Evolutionary conservation across 495 filamentous ascomycete genomes (phyloP), one percentile per base, ranked within the genome.

Genomic region (Penicillium maclennaniae): DNA sequence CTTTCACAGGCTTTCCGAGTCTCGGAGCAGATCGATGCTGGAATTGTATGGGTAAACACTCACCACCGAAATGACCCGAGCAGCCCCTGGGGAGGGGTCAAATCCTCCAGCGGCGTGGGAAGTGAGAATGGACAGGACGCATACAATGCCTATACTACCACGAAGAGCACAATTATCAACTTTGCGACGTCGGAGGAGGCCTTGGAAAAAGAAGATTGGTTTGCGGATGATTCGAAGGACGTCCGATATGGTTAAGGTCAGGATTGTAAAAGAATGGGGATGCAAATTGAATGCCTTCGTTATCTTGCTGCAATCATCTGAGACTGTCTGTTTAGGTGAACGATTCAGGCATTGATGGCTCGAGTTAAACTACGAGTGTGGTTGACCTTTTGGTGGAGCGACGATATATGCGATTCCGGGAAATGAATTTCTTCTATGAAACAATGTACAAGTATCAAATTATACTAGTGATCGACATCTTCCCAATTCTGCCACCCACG

Each of bases 401-500:
- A 12, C 31, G 4, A 12, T 12, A 2, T 34, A 14, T 12, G 31
- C 2, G 10, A 34, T 34, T 14, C 31, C 8, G 14, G 15, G 8
- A 34, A 34, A 4, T 4, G 31, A 34, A 34, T 34, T 34, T 14
- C 31, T 1, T 34, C 10, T 34, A 34, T 34, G 31, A 14, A 14
- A 14, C 10, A 34, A 12, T 34, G 10, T 34, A 34, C 10, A 34
- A 5, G 23, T 12, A 14, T 12, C 3, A 34, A 34, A 34, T 1
- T 14, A 14, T 3, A 14, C 31, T 34, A 34, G 31, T 34, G 31
- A 1, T 12, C 31, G 43, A 87, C 70, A 65, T 80, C 77, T 43
- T 80, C 77, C 73, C 76, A 72, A 47, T 92, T 89, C 69, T 95
- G 89, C 92, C 92, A 98, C 54, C 88, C 87, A 54, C 92, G 83